Evolutionary conservation across 2,329 filamentous ascomycete genomes (phyloP).

Genomic region (Paecilomyces sp.): DNA sequence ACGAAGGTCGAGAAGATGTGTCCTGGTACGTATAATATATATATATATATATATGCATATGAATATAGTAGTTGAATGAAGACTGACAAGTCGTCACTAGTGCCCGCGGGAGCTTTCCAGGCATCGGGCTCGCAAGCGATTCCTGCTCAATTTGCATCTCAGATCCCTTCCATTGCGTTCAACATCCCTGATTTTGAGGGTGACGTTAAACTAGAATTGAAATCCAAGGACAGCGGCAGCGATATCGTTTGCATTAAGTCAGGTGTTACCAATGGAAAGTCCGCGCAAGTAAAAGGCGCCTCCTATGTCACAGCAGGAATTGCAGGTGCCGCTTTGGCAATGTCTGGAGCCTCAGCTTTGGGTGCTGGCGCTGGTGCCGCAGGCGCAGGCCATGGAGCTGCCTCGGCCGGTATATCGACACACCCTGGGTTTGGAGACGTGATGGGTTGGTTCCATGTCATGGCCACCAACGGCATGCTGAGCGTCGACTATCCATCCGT

Average conservation of each 20-base stretch:
- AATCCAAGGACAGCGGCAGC: conserved; percentile 49
- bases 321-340: conserved; percentile 70
- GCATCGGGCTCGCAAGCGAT: conserved; percentile 67
- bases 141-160: conserved; percentile 59
- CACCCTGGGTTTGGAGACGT: conserved; percentile 84
- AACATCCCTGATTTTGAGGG: conserved; percentile 84
- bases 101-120: conserved; percentile 67
- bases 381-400: conserved; percentile 49
- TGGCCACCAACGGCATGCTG: conserved; percentile 95
- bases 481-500: conserved; percentile 81
- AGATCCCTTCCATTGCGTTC: conserved; percentile 87
- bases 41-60: background rate
- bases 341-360: conserved; percentile 65
- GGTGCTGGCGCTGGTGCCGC: conserved; percentile 52
- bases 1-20: conserved; percentile 70
- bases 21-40: conserved; percentile 65
- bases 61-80: background rate
- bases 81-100: conserved; percentile 33
- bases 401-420: conserved; percentile 48
- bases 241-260: conserved; percentile 79
- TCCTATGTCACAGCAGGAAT: conserved; percentile 79
- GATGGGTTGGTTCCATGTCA: conserved; percentile 82
- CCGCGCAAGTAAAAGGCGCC: conserved; percentile 65
- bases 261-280: conserved; percentile 79
- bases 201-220: conserved; percentile 70